Evolutionary conservation across 306 rosid genomes (phyloP), one percentile per base, ranked within the genome.

Genomic region (Castanopsis chinensis): DNA sequence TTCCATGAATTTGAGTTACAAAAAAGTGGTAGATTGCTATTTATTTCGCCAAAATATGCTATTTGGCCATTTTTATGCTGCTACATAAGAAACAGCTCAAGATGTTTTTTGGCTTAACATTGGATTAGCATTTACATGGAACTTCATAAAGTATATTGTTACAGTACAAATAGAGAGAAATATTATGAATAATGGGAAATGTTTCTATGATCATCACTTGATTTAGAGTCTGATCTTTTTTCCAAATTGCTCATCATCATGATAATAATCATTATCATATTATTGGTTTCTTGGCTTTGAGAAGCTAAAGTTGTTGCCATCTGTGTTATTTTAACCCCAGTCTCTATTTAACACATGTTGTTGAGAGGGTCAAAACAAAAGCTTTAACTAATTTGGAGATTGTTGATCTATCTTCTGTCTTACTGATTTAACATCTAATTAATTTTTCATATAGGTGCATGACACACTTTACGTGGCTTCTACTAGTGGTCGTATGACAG

Each of bases 381-480:
- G 45, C 45, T 41, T 41, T 41, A 41, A 8, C 45, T n/a, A 19
- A 28, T 73, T 71, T 73, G 79, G 51, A 72, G 71, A 65, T 79
- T 77, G 30, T 69, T 4, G 60, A 73, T 59, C 13, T 69, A 69
- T 77, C 67, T 28, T 64, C 52, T 20, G 32, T 35, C 58, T 56
- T 53, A 28, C 57, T 37, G 19, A 14, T 81, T 59, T 32, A 11
- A 19, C 14, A 18, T 15, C 45, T 45, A 56, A 72, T 51, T 69
- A 23, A 72, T 79, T 75, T 83, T 76, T 73, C 45, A 23, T 88
- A 87, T 72, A 94, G 98, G 87, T 72, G 74, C 85, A 83, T 43
- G 82, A 82, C 60, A 53, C 74, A 74, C 90, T 94, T 76, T 94
- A 89, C 75, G 97, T 94, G 85, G 98, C 97, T 76, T 89, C 98